phyloP scores from a whole-genome alignment of 352 stramenopile genomes.

The Pythium pyrilobum region DNA sequence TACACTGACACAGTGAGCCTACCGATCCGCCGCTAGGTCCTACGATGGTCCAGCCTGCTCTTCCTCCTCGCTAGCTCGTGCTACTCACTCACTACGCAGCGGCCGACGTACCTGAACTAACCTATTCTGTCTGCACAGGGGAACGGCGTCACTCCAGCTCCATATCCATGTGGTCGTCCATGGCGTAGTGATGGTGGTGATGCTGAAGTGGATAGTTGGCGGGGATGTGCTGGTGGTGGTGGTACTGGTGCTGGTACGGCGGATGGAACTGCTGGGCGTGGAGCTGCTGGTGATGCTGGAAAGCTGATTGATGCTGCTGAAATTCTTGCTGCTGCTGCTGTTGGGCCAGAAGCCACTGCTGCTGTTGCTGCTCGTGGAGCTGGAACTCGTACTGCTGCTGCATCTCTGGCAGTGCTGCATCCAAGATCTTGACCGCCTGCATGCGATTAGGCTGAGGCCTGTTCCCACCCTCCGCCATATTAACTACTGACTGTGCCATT shows the following conservation, averaged over 20 bases:
- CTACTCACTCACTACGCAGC: too few species aligned
- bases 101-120: too few species aligned
- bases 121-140: too few species aligned
- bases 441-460: conserved; percentile 42
- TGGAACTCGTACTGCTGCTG: conserved; percentile 42
- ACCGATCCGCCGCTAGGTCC: background rate
- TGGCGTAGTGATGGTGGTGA: conserved; percentile 4
- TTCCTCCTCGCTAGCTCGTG: too few species aligned
- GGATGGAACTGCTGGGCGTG: conserved; percentile 7
- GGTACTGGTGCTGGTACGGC: background rate
- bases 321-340: conserved; percentile 27
- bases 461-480: background rate
- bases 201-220: conserved; percentile 1
- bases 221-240: conserved; percentile 7
- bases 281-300: conserved; percentile 4
- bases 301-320: conserved; percentile 6
- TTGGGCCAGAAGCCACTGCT: conserved; percentile 30
- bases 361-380: conserved; percentile 35
- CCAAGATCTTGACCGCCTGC: conserved; percentile 50
- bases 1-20: too few species aligned
- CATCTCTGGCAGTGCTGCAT: conserved; percentile 59
- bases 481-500: background rate
- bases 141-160: conserved; percentile 8
- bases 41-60: background rate
- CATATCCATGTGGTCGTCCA: conserved; percentile 18